Conservation (phyloP, 2,329 filamentous ascomycete species). For the Seiridium cupressi region DNA sequence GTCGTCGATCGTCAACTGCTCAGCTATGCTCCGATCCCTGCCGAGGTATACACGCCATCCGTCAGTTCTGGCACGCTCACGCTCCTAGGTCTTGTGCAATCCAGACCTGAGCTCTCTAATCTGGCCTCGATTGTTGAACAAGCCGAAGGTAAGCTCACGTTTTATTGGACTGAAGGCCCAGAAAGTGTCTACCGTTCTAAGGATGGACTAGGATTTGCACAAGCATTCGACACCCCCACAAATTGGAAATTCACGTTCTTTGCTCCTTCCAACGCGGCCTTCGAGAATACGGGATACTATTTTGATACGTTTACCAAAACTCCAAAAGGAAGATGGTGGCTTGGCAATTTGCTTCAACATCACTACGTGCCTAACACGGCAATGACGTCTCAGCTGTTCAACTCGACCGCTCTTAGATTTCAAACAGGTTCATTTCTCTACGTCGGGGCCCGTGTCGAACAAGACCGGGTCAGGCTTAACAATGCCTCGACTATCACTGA, state of each 20-base stretch:
- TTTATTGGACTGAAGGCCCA: background rate
- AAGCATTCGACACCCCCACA: conserved; percentile 24
- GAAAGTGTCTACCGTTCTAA: conserved; percentile 8
- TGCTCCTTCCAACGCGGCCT: conserved; percentile 26
- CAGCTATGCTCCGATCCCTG: background rate
- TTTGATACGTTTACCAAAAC: conserved; percentile 22
- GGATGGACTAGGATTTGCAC: conserved; percentile 19
- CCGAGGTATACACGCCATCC: background rate
- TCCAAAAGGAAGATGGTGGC: conserved; percentile 25
- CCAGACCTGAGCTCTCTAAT: background rate
- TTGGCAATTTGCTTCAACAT: conserved; percentile 23
- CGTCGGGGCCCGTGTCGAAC: conserved; percentile 17
- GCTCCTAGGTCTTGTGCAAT: background rate
- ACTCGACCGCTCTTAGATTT: conserved; percentile 17
- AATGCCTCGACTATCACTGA: conserved; percentile 12
- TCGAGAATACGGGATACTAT: conserved; percentile 25
- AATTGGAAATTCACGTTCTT: conserved; percentile 29
- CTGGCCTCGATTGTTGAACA: background rate
- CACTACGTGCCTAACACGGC: conserved; percentile 23
- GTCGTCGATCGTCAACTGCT: conserved; percentile 1
- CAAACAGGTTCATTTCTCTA: conserved; percentile 24
- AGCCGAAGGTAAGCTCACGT: background rate
- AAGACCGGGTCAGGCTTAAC: conserved; percentile 18
- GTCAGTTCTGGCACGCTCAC: background rate
- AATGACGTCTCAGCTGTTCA: conserved; percentile 17